A percentile compares a stretch with the other conserved stretches of the same genome.
These are phyloP conservation scores for Clitoria ternatea DNA, from an alignment of 306 rosid species.

Conservation along the genomic window DNA sequence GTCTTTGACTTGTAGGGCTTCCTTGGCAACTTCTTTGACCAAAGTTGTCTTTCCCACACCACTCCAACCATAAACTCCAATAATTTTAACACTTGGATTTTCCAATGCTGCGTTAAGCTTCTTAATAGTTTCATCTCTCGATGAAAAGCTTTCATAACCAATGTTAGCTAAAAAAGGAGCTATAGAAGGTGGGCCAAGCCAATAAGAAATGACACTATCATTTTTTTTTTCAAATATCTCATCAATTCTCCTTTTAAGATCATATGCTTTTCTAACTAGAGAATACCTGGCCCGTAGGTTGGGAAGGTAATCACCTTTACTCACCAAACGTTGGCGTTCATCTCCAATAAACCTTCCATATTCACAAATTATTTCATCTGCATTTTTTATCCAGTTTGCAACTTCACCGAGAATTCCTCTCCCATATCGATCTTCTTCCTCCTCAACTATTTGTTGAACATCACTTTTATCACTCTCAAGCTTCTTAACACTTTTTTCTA, in stretches of 20 bases:
- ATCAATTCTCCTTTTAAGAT: neutral
- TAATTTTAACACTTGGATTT: neutral
- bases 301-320: slow-evolving; percentile 10
- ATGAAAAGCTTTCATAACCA: neutral
- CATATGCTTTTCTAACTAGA: neutral
- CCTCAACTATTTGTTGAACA: neutral
- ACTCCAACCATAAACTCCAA: slow-evolving; percentile 15
- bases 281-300: neutral
- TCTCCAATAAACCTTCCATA: neutral
- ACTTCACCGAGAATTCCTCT: neutral
- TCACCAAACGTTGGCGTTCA: no score
- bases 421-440: neutral
- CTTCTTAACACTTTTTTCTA: neutral
- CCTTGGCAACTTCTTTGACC: neutral
- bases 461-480: neutral
- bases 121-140: neutral
- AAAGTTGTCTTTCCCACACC: slow-evolving; percentile 31
- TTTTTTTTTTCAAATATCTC: neutral
- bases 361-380: neutral
- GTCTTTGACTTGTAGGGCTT: no score
- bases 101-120: neutral
- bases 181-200: slow-evolving; percentile 2
- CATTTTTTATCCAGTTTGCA: neutral
- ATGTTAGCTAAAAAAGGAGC: neutral
- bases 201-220: neutral